Percentiles rank a stretch among this genome's conserved stretches.
Conservation (phyloP, 305 asterid genomes). For the Fraxinus albicans region DNA sequence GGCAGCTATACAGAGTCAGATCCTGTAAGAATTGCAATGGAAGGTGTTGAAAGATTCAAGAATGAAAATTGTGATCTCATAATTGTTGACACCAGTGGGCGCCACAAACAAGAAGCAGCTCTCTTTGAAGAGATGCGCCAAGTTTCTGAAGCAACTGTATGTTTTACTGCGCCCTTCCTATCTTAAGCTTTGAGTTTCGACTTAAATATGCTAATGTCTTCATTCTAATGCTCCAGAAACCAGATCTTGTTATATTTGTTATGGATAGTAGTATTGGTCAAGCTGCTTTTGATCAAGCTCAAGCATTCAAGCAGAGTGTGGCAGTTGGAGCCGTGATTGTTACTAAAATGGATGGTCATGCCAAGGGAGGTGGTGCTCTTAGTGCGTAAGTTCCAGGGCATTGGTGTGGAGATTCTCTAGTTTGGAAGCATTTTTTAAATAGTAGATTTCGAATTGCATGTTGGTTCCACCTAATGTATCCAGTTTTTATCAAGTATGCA, state of each 20-base stretch:
- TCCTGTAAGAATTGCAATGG: slow-evolving; percentile 92
- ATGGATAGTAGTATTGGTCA: slow-evolving; percentile 99
- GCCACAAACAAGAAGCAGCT: slow-evolving; percentile 97
- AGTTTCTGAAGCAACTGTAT: slow-evolving; percentile 89
- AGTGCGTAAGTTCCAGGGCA: slow-evolving; percentile 79
- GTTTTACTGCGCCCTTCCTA: slow-evolving; percentile 12
- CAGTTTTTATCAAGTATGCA: background rate
- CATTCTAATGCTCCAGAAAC: slow-evolving; percentile 55
- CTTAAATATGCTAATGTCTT: slow-evolving; percentile 15
- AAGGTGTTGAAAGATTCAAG: slow-evolving; percentile 78
- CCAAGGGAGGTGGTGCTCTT: slow-evolving; percentile 99
- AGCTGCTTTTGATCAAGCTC: slow-evolving; percentile 99
- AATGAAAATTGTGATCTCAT: slow-evolving; percentile 89
- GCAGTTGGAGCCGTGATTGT: slow-evolving; percentile 95
- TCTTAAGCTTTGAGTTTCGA: background rate
- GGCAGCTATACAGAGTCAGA: slow-evolving; percentile 95
- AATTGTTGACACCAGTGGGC: slow-evolving; percentile 95
- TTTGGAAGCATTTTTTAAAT: slow-evolving; percentile 1
- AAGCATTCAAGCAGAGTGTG: slow-evolving; percentile 91
- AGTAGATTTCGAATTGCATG: slow-evolving; percentile 18
- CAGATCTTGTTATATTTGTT: slow-evolving; percentile 90
- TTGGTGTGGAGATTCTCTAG: slow-evolving; percentile 8
- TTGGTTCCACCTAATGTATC: background rate
- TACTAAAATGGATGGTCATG: slow-evolving; percentile 99
- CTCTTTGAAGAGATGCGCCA: slow-evolving; percentile 99